Base-by-base conservation (phyloP, 345 rosid genomes). In the Euphorbia tirucalli region DNA sequence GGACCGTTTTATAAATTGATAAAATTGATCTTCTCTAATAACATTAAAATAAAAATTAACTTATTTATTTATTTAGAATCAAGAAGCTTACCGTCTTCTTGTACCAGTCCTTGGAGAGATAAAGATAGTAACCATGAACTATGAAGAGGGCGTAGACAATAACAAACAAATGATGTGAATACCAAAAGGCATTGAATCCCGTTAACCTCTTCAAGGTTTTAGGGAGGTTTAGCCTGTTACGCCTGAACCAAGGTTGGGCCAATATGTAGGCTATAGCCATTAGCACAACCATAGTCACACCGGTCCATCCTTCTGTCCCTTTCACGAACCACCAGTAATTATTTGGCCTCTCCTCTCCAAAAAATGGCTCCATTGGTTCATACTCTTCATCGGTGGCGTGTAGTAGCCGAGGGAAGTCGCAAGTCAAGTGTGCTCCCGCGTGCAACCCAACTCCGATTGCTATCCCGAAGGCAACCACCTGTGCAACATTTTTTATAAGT, bases 291-390 rank as follows among this genome's bases (percentile, higher is more conserved):
- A 93, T 89, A n/a, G 71, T 71, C 49, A 90, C n/a, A n/a, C n/a
- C 78, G 18, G 93, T 93, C 94, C 89, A 85, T 0, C 93, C 96
- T 64, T 89, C 93, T 0, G 82, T 84, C 28, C 91, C 96, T 74
- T 81, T 87, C 27, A 93, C 84, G 59, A 93, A 89, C 93, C 95
- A 89, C 87, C 90, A 84, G 82, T 90, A 90, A 81, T 87, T 75
- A 37, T 82, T 48, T 0, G 96, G 94, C 50, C 84, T 75, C 19
- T 87, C 71, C 1, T 86, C 83, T 1, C 93, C 89, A 9, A 90
- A 90, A 69, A 79, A 90, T 25, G 37, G 87, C 78, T 84, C 44
- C 89, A 88, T 71, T 32, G 89, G 92, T 74, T 85, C 86, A 65
- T 83, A 89, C 60, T 83, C 90, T 0, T 72, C 87, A 41, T 76